Percentiles rank a stretch among this genome's conserved stretches.
Evolutionary conservation across 2,329 filamentous ascomycete genomes (phyloP).

Genomic region (Claviceps africana): DNA sequence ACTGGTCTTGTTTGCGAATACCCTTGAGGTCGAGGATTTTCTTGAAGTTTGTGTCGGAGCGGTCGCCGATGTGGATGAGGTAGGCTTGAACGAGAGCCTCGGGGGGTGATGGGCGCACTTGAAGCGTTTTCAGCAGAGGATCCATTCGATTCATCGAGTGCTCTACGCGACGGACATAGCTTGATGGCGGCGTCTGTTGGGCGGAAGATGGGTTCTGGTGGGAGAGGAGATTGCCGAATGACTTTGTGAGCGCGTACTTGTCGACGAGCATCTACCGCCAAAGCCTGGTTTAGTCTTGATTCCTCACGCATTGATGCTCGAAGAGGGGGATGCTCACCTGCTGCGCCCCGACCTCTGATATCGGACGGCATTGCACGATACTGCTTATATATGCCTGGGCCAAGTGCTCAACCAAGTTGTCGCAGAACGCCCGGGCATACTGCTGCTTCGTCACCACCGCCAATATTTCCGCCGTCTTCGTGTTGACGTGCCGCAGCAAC

Average conservation of each 20-base stretch:
- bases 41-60: conserved; percentile 85
- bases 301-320: not conserved
- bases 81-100: conserved; percentile 95
- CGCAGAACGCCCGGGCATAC: conserved; percentile 86
- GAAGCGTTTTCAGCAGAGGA: conserved; percentile 85
- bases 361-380: conserved; percentile 77
- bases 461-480: conserved; percentile 60
- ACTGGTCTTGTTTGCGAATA: conserved; percentile 70
- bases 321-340: conserved; percentile 40
- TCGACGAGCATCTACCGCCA: conserved; percentile 72
- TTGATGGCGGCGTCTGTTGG: conserved; percentile 30
- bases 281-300: not conserved
- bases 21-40: conserved; percentile 95
- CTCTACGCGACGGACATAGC: conserved; percentile 77
- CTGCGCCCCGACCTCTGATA: conserved; percentile 88
- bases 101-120: conserved; percentile 79
- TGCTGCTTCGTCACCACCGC: conserved; percentile 73
- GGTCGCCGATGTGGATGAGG: conserved; percentile 89
- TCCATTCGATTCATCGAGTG: conserved; percentile 77
- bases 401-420: conserved; percentile 85
- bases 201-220: conserved; percentile 37
- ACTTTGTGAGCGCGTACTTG: conserved; percentile 77
- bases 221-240: conserved; percentile 57
- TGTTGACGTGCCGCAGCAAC: conserved; percentile 59
- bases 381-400: conserved; percentile 67